Conservation (phyloP, 2,329 filamentous ascomycete species). For the Rutstroemia sp. region DNA sequence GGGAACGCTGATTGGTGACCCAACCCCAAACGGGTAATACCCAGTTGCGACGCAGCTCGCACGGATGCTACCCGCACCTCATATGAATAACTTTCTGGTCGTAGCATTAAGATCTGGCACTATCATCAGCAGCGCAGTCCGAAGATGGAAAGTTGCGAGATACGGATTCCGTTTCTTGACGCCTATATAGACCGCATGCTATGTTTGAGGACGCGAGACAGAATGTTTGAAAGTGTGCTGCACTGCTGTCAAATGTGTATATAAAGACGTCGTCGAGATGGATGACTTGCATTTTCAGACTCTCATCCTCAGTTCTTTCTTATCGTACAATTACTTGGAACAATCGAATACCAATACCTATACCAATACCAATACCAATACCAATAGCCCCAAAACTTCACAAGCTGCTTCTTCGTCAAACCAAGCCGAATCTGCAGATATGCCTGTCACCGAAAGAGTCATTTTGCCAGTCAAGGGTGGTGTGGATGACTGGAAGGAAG, state of each 20-base stretch:
- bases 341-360: neutral
- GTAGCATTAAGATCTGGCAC: neutral
- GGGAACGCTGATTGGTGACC: too few species aligned
- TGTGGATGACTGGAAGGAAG: conserved; percentile 26
- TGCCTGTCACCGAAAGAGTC: conserved; percentile 18
- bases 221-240: neutral
- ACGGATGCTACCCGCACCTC: neutral
- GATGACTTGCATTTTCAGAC: neutral
- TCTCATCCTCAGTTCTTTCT: neutral
- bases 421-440: conserved; percentile 10
- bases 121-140: neutral
- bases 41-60: too few species aligned
- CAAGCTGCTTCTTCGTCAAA: neutral
- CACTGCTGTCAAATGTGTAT: neutral
- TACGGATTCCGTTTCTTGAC: neutral
- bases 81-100: neutral
- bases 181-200: too few species aligned
- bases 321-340: neutral
- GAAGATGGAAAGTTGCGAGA: neutral
- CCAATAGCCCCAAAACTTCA: neutral
- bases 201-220: neutral
- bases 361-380: neutral
- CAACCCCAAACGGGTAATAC: too few species aligned
- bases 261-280: neutral
- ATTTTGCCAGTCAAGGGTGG: conserved; percentile 22